Percentiles rank a stretch among this genome's conserved stretches.
Conservation (phyloP, 257 asterid species). For the Capsicum chinense region DNA sequence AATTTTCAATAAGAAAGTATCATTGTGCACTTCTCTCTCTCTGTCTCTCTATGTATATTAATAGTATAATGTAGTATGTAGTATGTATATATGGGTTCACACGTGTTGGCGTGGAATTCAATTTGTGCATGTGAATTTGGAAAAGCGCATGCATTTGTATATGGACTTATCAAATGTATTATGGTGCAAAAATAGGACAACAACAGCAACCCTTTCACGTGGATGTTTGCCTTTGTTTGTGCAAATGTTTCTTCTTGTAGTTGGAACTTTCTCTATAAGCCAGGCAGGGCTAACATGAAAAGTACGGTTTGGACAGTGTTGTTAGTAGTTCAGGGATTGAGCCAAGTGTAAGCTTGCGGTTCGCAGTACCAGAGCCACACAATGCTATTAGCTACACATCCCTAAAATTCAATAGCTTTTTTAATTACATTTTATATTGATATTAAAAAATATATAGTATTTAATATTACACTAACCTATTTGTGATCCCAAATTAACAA, state of each 20-base stretch:
- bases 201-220: slow-evolving; percentile 28
- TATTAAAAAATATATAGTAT: no score
- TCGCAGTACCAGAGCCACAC: no score
- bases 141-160: slow-evolving; percentile 29
- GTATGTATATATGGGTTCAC: slow-evolving; percentile 15
- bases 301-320: not conserved
- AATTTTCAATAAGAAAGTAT: slow-evolving; percentile 24
- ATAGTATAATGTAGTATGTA: slow-evolving; percentile 6
- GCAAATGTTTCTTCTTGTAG: slow-evolving; percentile 5
- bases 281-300: not conserved
- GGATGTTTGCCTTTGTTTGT: not conserved
- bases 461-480: no score
- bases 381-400: no score
- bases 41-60: not conserved
- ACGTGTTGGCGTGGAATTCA: slow-evolving; percentile 31
- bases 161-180: slow-evolving; percentile 10
- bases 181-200: slow-evolving; percentile 22
- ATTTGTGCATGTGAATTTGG: slow-evolving; percentile 32
- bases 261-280: not conserved
- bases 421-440: no score
- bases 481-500: no score
- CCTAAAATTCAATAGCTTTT: not conserved
- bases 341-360: not conserved
- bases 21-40: not conserved
- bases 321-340: not conserved